A percentile compares a stretch with the other conserved stretches of the same genome.
These are phyloP conservation scores for Inga oerstediana DNA, from an alignment of 306 rosid genomes.

Conservation along the genomic window DNA sequence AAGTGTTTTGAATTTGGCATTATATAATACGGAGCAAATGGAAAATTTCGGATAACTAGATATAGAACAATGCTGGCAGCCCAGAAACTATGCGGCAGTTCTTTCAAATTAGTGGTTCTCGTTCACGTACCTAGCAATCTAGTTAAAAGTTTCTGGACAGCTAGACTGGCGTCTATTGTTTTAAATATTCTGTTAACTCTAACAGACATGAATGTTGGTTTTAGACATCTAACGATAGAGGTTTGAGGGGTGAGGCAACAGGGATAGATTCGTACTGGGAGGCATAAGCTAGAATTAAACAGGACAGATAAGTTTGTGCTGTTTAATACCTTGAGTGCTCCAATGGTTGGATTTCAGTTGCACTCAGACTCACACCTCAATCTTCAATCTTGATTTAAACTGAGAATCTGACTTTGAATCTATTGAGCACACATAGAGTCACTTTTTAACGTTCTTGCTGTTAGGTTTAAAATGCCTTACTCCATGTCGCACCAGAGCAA, in stretches of 20 bases:
- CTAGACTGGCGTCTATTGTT: neutral
- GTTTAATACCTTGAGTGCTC: slow-evolving; percentile 10
- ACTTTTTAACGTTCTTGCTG: neutral
- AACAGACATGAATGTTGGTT: neutral
- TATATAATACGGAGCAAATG: neutral
- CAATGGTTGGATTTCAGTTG: neutral
- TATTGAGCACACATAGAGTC: neutral
- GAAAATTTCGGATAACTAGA: neutral
- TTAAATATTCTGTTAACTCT: neutral
- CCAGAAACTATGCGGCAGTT: neutral
- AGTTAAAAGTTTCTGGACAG: neutral
- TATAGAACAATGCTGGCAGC: neutral
- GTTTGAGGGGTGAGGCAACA: neutral
- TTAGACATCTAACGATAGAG: neutral
- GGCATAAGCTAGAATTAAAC: neutral
- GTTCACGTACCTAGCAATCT: neutral
- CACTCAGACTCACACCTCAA: neutral
- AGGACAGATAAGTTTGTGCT: slow-evolving; percentile 10
- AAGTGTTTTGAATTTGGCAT: neutral
- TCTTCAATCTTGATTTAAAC: neutral
- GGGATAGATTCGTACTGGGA: neutral
- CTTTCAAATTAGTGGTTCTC: neutral
- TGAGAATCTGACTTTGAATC: neutral
- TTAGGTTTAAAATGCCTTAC: neutral
- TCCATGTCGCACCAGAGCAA: neutral